Evolutionary conservation across 129 eudicot genomes (phyloP).

Genomic region (Flaveria robusta): DNA sequence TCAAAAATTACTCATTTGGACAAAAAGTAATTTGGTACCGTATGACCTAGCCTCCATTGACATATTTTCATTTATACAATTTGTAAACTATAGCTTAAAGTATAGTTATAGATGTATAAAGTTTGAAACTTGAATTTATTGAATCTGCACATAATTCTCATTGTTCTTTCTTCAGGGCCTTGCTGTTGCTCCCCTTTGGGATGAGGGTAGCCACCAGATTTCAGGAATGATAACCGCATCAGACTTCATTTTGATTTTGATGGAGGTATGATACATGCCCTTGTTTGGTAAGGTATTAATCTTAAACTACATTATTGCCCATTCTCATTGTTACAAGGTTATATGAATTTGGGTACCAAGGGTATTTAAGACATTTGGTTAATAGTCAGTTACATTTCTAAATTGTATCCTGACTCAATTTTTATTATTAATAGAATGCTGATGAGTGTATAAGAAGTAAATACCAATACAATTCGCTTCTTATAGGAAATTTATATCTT

Average conservation of each 20-base stretch:
- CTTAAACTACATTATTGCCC: not conserved
- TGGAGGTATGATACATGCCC: conserved; percentile 12
- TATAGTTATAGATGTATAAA: not conserved
- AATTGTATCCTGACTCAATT: not conserved
- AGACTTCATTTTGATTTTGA: conserved; percentile 45
- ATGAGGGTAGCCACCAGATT: conserved; percentile 43
- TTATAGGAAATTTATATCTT: conserved; percentile 3
- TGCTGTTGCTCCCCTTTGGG: conserved; percentile 62
- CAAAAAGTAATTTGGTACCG: not conserved
- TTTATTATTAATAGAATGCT: too few species aligned
- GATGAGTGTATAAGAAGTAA: not conserved
- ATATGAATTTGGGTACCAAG: not conserved
- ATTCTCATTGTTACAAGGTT: not conserved
- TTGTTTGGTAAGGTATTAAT: conserved; percentile 2
- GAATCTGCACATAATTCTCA: conserved; percentile 3
- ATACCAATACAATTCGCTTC: not conserved
- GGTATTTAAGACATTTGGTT: not conserved
- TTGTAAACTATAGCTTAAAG: not conserved
- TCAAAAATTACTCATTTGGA: not conserved
- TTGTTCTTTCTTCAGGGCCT: conserved; percentile 42
- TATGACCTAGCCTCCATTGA: not conserved
- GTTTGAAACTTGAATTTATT: not conserved
- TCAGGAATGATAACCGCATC: conserved; percentile 65
- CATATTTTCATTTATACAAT: not conserved
- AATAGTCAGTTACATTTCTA: conserved; percentile 24